These are phyloP conservation scores for Pseudogymnoascus sp. DNA, from an alignment of 2,329 filamentous ascomycete genomes.

Conservation along the genomic window DNA sequence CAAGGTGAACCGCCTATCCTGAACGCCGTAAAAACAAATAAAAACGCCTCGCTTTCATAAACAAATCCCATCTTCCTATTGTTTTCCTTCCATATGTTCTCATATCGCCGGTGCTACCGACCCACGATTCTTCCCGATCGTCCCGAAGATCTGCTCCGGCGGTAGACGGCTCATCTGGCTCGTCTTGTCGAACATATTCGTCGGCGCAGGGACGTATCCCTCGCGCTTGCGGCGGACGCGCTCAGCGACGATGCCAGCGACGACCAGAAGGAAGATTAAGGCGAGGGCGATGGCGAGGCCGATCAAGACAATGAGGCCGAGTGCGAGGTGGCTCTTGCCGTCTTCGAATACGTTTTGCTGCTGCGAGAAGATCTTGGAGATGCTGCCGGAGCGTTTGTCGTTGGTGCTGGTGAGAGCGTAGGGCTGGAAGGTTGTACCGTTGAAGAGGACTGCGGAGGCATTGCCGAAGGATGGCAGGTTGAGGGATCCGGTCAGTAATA, in stretches of 20 bases:
- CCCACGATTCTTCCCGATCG: conserved; percentile 16
- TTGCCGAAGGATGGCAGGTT: conserved; percentile 67
- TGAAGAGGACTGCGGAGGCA: conserved; percentile 79
- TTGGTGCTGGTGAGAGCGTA: conserved; percentile 69
- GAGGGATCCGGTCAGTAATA: conserved; percentile 81
- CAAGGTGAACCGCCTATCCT: neutral
- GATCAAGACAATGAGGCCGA: conserved; percentile 74
- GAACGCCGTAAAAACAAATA: neutral
- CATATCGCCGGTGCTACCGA: neutral
- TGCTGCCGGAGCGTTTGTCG: conserved; percentile 58
- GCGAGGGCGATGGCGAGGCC: conserved; percentile 69
- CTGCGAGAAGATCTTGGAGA: conserved; percentile 77
- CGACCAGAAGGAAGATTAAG: conserved; percentile 68
- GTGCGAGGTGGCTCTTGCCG: conserved; percentile 49
- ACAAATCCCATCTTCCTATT: neutral
- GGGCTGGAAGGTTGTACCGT: conserved; percentile 69
- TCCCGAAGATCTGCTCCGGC: conserved; percentile 42
- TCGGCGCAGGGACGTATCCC: conserved; percentile 71
- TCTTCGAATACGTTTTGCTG: conserved; percentile 63
- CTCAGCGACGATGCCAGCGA: conserved; percentile 66
- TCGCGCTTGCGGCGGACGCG: conserved; percentile 67
- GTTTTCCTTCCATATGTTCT: neutral
- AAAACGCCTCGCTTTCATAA: conserved; percentile 4
- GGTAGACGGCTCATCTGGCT: conserved; percentile 52
- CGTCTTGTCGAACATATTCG: conserved; percentile 51